Base-by-base conservation (phyloP, 169 alveolate genomes). In the Cyclospora cayetanensis region DNA sequence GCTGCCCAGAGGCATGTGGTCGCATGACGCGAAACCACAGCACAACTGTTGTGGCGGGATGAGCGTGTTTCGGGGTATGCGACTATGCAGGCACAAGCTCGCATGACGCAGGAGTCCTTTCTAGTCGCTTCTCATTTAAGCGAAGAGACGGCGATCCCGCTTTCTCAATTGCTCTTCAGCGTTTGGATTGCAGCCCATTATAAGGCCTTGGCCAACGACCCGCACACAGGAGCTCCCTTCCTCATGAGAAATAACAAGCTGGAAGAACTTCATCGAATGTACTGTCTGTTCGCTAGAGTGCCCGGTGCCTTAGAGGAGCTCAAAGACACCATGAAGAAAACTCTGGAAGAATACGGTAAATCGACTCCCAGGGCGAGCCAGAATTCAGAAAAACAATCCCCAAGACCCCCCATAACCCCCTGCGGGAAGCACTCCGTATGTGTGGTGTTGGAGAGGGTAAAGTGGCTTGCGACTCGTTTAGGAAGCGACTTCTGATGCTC, bases 61-160 rank as follows among this genome's bases (percentile, higher is more conserved):
- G n/a, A n/a, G n/a, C n/a, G n/a, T n/a, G n/a, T n/a, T n/a, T n/a
- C n/a, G n/a, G n/a, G n/a, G n/a, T n/a, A n/a, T n/a, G n/a, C n/a
- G n/a, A n/a, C n/a, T n/a, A n/a, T 18, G 12, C 60, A 87, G 86
- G 82, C 92, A 15, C 85, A 87, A 63, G 4, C 29, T 7, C 92
- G 92, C 4, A 25, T 83, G 25, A 1, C 42, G 46, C 85, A 68
- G 74, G 92, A 87, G 70, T 50, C 83, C 20, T 5, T 34, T 41
- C 86, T 80, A 31, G 92, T 87, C 11, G 74, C 52, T 11, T 27
- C 37, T 46, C 25, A 34, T 43, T 55, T 87, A 18, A 53, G 37
- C 34, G 60, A n/a, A 39, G 79, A 50, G 37, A 34, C 76, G 88
- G 72, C 66, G 25, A 50, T 46, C 42, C 66, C 70, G 43, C 50